These are phyloP conservation scores for Tolypocladium ovalisporum DNA, from an alignment of 2,329 filamentous ascomycete genomes.

Conservation along the genomic window DNA sequence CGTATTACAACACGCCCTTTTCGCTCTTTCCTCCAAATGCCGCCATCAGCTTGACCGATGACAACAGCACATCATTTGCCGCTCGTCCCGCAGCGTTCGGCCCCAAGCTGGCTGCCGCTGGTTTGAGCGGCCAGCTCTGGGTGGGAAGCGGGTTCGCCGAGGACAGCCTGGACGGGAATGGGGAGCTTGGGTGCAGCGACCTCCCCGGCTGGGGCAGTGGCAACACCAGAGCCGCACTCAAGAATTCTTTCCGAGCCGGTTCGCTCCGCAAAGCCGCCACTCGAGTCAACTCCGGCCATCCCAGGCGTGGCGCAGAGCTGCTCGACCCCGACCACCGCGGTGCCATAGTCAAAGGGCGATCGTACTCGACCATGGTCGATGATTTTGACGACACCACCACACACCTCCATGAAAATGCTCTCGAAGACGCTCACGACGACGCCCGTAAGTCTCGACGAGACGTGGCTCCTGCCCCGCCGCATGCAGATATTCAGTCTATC, in stretches of 20 bases:
- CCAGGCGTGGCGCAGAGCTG: conserved; percentile 9
- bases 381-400: conserved; percentile 74
- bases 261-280: conserved; percentile 10
- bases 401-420: conserved; percentile 53
- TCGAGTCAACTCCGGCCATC: conserved; percentile 5
- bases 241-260: conserved; percentile 23
- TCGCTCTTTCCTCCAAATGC: conserved; percentile 92
- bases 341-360: conserved; percentile 4
- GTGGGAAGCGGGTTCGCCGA: conserved; percentile 87
- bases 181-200: conserved; percentile 91
- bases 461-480: conserved; percentile 31
- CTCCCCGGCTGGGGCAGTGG: conserved; percentile 75
- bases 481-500: conserved; percentile 84
- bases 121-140: conserved; percentile 85
- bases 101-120: conserved; percentile 60
- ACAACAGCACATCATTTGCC: conserved; percentile 95
- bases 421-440: too few relatives aligned
- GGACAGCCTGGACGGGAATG: conserved; percentile 59
- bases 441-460: conserved; percentile 23
- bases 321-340: conserved; percentile 18
- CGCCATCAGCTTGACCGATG: conserved; percentile 90
- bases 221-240: conserved; percentile 33
- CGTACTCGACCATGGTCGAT: not conserved
- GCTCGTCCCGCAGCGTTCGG: conserved; percentile 91
- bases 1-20: conserved; percentile 65